A percentile compares a stretch with the other conserved stretches of the same genome.
Evolutionary conservation across 805 yeast species (phyloP).

Genomic region (Blastobotrys robertii): DNA sequence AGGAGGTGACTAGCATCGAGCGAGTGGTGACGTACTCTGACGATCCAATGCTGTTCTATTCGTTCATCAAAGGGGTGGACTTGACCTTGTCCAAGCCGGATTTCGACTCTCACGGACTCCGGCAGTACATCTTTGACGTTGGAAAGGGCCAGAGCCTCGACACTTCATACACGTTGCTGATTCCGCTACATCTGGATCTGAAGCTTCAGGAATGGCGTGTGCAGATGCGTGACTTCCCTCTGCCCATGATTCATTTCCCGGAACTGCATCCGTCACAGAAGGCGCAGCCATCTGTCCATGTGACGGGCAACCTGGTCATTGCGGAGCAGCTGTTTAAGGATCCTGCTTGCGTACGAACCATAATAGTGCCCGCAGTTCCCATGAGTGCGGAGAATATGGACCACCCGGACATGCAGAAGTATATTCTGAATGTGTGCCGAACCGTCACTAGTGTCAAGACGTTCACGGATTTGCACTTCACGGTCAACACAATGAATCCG

Average conservation of each 20-base stretch:
- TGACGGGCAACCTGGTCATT: slow-evolving; percentile 58
- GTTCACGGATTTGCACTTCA: slow-evolving; percentile 50
- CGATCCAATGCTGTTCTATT: slow-evolving; percentile 45
- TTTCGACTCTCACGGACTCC: slow-evolving; percentile 41
- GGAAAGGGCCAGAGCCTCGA: slow-evolving; percentile 81
- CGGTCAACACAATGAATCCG: slow-evolving; percentile 44
- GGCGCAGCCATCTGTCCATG: slow-evolving; percentile 22
- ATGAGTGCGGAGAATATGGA: slow-evolving; percentile 6
- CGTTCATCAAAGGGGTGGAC: slow-evolving; percentile 40
- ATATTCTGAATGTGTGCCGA: slow-evolving; percentile 57
- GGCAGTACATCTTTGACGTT: slow-evolving; percentile 53
- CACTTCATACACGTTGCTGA: slow-evolving; percentile 52
- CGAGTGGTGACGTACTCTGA: slow-evolving; percentile 38
- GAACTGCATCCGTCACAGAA: slow-evolving; percentile 31
- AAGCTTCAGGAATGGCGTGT: slow-evolving; percentile 51
- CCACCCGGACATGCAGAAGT: slow-evolving; percentile 29
- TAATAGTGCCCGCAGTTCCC: slow-evolving; percentile 55
- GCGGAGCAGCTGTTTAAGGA: slow-evolving; percentile 52
- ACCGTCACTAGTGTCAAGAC: slow-evolving; percentile 69
- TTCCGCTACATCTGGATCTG: slow-evolving; percentile 56
- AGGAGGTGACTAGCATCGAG: slow-evolving; percentile 34
- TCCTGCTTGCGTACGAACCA: slow-evolving; percentile 44
- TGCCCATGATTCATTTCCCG: slow-evolving; percentile 74
- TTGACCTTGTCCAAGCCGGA: slow-evolving; percentile 41
- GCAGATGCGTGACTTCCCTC: slow-evolving; percentile 76